phyloP scores from a whole-genome alignment of 2,329 filamentous ascomycete genomes.

The Beauveria sp. region DNA sequence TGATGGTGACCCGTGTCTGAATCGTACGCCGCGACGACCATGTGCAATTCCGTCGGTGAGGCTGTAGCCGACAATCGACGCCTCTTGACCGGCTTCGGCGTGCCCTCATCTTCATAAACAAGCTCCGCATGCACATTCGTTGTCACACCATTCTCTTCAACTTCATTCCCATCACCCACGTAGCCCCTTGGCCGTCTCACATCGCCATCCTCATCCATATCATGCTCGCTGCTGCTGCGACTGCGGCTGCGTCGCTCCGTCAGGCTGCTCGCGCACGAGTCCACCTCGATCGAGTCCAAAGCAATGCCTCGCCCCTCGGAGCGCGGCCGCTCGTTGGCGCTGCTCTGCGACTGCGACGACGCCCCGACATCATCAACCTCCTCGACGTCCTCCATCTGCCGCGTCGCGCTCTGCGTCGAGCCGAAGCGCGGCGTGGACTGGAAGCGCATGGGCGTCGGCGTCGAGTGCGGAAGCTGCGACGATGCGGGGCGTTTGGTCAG shows the following conservation, averaged over 20 bases:
- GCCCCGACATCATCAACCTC: constrained; percentile 20
- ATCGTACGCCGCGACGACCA: background rate
- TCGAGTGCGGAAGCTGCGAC: constrained; percentile 24
- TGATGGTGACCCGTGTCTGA: background rate
- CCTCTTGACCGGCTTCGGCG: constrained; percentile 17
- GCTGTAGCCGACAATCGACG: constrained; percentile 8
- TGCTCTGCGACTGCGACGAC: background rate
- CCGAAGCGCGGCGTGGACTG: constrained; percentile 32
- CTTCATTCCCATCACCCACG: constrained; percentile 6
- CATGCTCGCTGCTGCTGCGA: background rate
- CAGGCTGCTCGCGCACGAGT: constrained; percentile 15
- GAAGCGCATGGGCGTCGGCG: constrained; percentile 24
- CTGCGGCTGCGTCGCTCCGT: background rate
- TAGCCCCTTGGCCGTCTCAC: background rate
- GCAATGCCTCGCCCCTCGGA: constrained; percentile 12
- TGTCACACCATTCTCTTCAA: constrained; percentile 4
- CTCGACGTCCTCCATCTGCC: constrained; percentile 21
- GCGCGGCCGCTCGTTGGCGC: constrained; percentile 5
- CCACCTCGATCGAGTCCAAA: constrained; percentile 22
- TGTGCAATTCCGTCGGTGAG: background rate
- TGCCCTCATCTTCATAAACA: background rate
- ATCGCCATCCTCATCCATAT: background rate
- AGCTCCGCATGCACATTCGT: background rate
- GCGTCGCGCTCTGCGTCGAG: constrained; percentile 19
- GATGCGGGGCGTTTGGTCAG: constrained; percentile 27